Percentiles rank a stretch among this genome's conserved stretches.
Evolutionary conservation across 768 basidiomycete species (phyloP).

Genomic region (Dictyophora rubrovolvata): DNA sequence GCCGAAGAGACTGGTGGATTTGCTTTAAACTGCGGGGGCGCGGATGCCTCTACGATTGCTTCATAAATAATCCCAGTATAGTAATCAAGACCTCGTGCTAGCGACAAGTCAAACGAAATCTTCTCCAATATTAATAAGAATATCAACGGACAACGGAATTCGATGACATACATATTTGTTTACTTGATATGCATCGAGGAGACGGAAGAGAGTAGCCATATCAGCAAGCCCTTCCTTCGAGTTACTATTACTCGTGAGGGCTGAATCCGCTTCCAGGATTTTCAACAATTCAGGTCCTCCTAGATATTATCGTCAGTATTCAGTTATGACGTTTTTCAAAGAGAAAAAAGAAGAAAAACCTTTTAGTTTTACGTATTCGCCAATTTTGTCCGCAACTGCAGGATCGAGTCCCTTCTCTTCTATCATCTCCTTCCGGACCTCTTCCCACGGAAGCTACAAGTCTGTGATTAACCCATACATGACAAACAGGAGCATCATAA

Average conservation of each 20-base stretch:
- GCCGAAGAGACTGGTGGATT: slow-evolving; percentile 8
- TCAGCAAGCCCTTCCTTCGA: slow-evolving; percentile 80
- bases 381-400: slow-evolving; percentile 82
- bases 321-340: neutral
- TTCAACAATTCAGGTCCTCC: slow-evolving; percentile 73
- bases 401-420: slow-evolving; percentile 85
- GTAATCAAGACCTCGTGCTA: slow-evolving; percentile 96
- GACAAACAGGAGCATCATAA: slow-evolving; percentile 8
- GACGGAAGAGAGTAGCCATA: slow-evolving; percentile 76
- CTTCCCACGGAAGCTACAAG: slow-evolving; percentile 69
- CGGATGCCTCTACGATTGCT: slow-evolving; percentile 86
- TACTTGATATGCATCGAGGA: slow-evolving; percentile 73
- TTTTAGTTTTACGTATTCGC: slow-evolving; percentile 93
- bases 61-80: slow-evolving; percentile 99
- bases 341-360: slow-evolving; percentile 34
- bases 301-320: slow-evolving; percentile 27
- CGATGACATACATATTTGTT: slow-evolving; percentile 52
- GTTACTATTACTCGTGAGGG: slow-evolving; percentile 55
- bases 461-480: neutral
- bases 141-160: neutral
- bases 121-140: slow-evolving; percentile 19
- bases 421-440: slow-evolving; percentile 95
- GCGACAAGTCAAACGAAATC: slow-evolving; percentile 94
- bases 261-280: slow-evolving; percentile 50
- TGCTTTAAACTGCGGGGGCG: slow-evolving; percentile 68